phyloP scores from a whole-genome alignment of 2,329 filamentous ascomycete genomes.

The Phialemonium atrogriseum region DNA sequence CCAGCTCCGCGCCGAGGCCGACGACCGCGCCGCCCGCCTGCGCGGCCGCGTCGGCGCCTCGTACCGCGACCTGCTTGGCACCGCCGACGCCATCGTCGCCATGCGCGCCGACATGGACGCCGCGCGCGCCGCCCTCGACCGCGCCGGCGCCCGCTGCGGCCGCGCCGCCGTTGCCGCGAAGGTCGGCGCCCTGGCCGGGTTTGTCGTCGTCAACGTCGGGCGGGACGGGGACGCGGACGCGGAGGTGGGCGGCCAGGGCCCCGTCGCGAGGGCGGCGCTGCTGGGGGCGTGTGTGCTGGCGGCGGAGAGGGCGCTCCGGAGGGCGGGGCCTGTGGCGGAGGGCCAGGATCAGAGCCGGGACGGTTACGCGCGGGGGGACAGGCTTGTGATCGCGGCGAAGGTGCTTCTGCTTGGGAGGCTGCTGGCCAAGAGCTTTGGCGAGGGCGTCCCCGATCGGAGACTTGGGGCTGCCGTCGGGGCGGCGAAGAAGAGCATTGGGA shows the following conservation, averaged over 20 bases:
- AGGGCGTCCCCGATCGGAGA: constrained; percentile 27
- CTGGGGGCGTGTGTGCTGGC: constrained; percentile 44
- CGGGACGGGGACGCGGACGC: constrained; percentile 17
- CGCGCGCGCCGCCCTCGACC: constrained; percentile 62
- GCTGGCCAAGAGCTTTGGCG: constrained; percentile 63
- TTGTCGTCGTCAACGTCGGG: constrained; percentile 24
- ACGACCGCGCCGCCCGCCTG: constrained; percentile 54
- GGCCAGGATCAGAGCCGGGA: constrained; percentile 16
- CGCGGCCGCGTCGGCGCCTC: constrained; percentile 56
- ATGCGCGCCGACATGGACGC: constrained; percentile 74
- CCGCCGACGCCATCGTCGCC: constrained; percentile 85
- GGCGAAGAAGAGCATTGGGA: constrained; percentile 54
- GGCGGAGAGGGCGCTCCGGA: constrained; percentile 39
- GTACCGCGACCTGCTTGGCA: constrained; percentile 85
- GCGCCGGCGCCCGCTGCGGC: constrained; percentile 71
- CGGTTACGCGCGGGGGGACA: constrained; percentile 32
- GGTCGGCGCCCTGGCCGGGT: constrained; percentile 44
- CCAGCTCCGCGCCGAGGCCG: constrained; percentile 47
- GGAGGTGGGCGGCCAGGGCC: constrained; percentile 16
- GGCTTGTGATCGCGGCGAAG: constrained; percentile 55
- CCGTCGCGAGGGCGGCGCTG: constrained; percentile 36
- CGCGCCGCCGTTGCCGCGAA: constrained; percentile 61
- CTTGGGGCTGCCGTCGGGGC: constrained; percentile 41
- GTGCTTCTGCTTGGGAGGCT: constrained; percentile 68
- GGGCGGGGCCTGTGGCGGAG: constrained; percentile 19